phyloP scores from a whole-genome alignment of 768 basidiomycete species.

The Auricularia auricula-judae region DNA sequence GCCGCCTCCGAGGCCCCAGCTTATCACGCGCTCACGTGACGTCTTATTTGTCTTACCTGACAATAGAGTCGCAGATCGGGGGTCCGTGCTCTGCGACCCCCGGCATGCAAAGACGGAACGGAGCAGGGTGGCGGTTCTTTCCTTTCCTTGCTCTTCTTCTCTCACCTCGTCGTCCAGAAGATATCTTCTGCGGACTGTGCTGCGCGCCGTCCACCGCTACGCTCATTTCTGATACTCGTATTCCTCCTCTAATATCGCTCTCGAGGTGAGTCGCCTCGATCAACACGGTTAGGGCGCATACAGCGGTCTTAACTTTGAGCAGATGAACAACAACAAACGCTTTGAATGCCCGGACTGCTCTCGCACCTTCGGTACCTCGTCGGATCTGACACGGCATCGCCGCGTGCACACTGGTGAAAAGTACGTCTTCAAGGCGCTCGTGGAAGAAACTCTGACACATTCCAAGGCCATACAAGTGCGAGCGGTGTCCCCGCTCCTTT shows the following conservation, averaged over 20 bases:
- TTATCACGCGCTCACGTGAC: neutral
- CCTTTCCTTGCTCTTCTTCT: neutral
- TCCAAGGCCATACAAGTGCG: neutral
- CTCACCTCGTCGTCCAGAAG: neutral
- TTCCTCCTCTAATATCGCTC: neutral
- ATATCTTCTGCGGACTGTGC: conserved; percentile 1
- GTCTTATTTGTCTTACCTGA: neutral
- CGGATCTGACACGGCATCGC: neutral
- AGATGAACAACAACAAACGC: neutral
- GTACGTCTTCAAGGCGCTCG: neutral
- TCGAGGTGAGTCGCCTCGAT: neutral
- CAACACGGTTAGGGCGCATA: too few species aligned
- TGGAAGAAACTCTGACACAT: neutral
- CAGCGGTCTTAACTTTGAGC: neutral
- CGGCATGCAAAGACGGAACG: neutral
- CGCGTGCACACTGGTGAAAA: neutral
- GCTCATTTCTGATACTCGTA: neutral
- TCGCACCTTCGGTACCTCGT: neutral
- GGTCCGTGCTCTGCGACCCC: neutral
- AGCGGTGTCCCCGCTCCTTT: neutral
- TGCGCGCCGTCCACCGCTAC: neutral
- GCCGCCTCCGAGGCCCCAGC: neutral
- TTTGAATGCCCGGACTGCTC: neutral
- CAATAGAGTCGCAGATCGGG: neutral
- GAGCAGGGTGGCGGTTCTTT: neutral